phyloP scores from a whole-genome alignment of 495 filamentous ascomycete species.

The Tuber borchii region DNA sequence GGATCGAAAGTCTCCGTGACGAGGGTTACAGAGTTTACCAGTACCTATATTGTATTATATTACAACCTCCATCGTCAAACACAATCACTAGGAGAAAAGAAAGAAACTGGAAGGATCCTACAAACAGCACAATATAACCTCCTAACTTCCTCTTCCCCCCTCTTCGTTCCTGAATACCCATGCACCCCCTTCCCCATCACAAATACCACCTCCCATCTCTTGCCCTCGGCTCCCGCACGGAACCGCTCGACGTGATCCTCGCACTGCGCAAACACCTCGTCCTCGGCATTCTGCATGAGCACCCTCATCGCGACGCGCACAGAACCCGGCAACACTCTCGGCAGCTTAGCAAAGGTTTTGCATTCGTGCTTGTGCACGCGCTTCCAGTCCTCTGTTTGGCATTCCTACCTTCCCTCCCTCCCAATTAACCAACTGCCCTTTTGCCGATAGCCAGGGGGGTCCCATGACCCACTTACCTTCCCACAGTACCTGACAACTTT shows the following conservation, averaged over 20 bases:
- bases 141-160: conserved; percentile 45
- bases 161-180: conserved; percentile 47
- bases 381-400: conserved; percentile 59
- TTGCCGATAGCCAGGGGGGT: conserved; percentile 26
- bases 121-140: conserved; percentile 48
- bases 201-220: conserved; percentile 48
- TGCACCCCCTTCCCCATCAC: conserved; percentile 52
- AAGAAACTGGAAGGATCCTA: conserved; percentile 1
- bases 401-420: conserved; percentile 45
- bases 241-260: conserved; percentile 51
- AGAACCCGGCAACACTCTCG: conserved; percentile 52
- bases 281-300: conserved; percentile 46
- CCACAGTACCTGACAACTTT: conserved; percentile 59
- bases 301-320: conserved; percentile 53
- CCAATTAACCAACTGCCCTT: neutral
- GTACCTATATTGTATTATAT: conserved; percentile 41
- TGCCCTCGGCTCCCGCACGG: conserved; percentile 32
- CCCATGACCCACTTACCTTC: conserved; percentile 48
- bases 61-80: conserved; percentile 13
- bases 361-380: conserved; percentile 58
- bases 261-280: conserved; percentile 41
- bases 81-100: conserved; percentile 11
- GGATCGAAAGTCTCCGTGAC: conserved; percentile 54
- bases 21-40: conserved; percentile 58
- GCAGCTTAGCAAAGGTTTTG: conserved; percentile 48